Evolutionary conservation across 345 rosid genomes (phyloP).

Genomic region (Brassica nigra): DNA sequence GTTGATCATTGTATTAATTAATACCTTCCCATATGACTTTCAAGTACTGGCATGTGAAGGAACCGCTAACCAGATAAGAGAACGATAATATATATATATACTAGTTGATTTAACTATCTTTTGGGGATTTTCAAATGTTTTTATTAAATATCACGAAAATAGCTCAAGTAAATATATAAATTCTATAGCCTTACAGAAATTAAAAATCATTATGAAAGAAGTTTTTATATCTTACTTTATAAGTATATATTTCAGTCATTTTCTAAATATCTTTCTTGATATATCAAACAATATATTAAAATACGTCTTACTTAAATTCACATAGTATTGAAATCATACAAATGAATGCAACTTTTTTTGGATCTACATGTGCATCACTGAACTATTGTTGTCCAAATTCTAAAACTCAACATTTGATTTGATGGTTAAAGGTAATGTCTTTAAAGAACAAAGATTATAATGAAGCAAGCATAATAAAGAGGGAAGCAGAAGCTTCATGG

Average conservation of each 20-base stretch:
- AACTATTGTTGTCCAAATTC: neutral
- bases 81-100: slow-evolving; percentile 2
- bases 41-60: slow-evolving; percentile 33
- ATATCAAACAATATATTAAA: neutral
- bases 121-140: neutral
- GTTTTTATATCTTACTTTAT: neutral
- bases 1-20: slow-evolving; percentile 25
- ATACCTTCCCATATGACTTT: slow-evolving; percentile 32
- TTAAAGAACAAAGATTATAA: slow-evolving; percentile 55
- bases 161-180: neutral
- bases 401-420: slow-evolving; percentile 16
- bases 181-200: neutral
- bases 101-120: no score
- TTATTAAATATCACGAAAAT: neutral
- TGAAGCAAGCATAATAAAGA: slow-evolving; percentile 46
- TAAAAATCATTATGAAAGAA: neutral
- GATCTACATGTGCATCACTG: neutral
- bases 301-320: neutral
- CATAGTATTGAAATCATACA: neutral
- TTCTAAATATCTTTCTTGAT: neutral
- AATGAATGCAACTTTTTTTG: neutral
- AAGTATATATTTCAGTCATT: neutral
- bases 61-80: slow-evolving; percentile 10
- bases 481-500: slow-evolving; percentile 69
- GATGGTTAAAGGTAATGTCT: slow-evolving; percentile 50